Conservation (phyloP, 495 filamentous ascomycete genomes). For the Aspergillus sclerotioniger region DNA sequence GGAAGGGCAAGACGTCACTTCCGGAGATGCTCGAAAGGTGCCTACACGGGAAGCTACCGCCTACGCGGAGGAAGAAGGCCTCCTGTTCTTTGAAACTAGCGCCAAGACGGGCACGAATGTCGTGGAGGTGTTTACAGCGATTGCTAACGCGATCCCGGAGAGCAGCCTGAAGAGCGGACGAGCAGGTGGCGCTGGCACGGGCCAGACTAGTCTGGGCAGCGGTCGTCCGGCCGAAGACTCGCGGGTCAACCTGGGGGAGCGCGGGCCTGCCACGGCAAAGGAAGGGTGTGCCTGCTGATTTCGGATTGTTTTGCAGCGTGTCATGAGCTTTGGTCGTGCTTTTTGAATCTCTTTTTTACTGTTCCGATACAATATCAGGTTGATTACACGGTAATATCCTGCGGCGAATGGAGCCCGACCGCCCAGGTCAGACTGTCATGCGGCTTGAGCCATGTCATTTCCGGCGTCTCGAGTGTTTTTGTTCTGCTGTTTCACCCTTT, state of each 20-base stretch:
- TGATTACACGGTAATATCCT: conserved; percentile 8
- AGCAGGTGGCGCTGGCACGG: conserved; percentile 59
- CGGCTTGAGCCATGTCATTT: background rate
- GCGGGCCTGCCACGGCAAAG: conserved; percentile 60
- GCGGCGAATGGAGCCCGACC: background rate
- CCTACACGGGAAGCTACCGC: conserved; percentile 81
- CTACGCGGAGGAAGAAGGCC: conserved; percentile 90
- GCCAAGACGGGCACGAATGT: conserved; percentile 96
- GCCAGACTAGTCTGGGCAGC: conserved; percentile 42
- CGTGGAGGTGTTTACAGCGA: conserved; percentile 94
- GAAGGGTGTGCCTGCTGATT: conserved; percentile 88
- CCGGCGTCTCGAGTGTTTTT: conserved; percentile 1
- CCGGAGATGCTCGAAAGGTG: conserved; percentile 82
- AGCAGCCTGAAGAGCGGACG: conserved; percentile 87
- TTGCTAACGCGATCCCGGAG: conserved; percentile 95
- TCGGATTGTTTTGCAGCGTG: conserved; percentile 15
- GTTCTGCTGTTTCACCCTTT: conserved; percentile 5
- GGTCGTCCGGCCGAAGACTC: conserved; percentile 42
- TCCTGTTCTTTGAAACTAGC: conserved; percentile 96
- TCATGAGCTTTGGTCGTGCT: conserved; percentile 9
- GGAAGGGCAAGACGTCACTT: conserved; percentile 58
- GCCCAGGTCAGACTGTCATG: background rate
- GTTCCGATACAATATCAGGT: conserved; percentile 3
- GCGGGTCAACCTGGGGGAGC: conserved; percentile 45
- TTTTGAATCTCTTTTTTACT: background rate